Evolutionary conservation across 257 asterid genomes (phyloP), one percentile per base, ranked within the genome.

Genomic region (Solanum microdontum): DNA sequence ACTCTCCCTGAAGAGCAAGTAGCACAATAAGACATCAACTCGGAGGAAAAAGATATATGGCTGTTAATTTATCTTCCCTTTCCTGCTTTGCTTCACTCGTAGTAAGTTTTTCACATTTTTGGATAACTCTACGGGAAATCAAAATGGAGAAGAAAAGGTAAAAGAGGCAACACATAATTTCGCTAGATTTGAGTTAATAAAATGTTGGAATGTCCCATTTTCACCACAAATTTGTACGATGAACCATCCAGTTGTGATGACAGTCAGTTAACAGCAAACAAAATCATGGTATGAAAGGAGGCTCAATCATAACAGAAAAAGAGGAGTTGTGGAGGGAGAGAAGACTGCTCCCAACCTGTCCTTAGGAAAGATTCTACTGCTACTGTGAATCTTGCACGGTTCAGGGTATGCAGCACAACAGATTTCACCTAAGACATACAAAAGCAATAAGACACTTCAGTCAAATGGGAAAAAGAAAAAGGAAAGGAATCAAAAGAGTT

Each of bases 361-460:
- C 89, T 96, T 70, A 97, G 94, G 92, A 94, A 97, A 84, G 98
- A 93, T 89, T 97, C 99, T 68, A 92, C 99, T 6, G 99, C 99
- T 88, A 97, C 99, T 77, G 98, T 95, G 86, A 97, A 97, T 93
- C 99, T 91, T 87, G 99, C 99, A 51, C 97, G 95, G 88, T 97
- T 97, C 85, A 97, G 94, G 21, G 98, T 96, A 86, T 94, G 98
- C 92, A 97, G 88, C 84, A 97, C 99, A 89, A 97, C 97, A 83
- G 99, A 96, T 93, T 93, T 97, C 89, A 96, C 98, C 99, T 96
- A 93, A 62, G 87, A 40, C 30, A 87, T 80, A 39, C 28, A 45
- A 55, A 62, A 88, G 45, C 74, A 86, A 86, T 69, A 33, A 39
- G 26, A 79, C 12, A 7, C 11, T 48, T 87, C 74, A 88, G 73